Evolutionary conservation across 2,329 filamentous ascomycete genomes (phyloP).

Genomic region (Furcasterigmium furcatum): DNA sequence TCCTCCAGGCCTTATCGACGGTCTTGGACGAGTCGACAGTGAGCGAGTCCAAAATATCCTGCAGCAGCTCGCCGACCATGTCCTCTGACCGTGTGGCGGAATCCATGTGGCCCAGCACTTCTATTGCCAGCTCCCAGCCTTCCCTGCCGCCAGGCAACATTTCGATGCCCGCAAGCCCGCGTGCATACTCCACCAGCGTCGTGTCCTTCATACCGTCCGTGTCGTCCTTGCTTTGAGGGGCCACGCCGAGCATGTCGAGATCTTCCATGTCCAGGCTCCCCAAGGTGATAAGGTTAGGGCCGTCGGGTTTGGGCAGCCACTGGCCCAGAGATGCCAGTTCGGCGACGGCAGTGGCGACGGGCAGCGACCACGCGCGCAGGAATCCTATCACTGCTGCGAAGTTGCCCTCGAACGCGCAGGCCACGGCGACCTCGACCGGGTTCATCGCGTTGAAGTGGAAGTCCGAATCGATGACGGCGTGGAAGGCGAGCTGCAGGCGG

Average conservation of each 20-base stretch:
- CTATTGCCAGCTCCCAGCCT: constrained; percentile 88
- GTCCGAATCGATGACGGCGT: constrained; percentile 63
- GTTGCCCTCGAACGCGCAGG: constrained; percentile 80
- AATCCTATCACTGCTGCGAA: constrained; percentile 72
- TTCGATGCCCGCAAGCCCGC: constrained; percentile 57
- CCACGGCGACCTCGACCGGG: constrained; percentile 75
- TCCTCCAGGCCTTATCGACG: constrained; percentile 77
- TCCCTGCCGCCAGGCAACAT: constrained; percentile 50
- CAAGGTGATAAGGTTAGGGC: constrained; percentile 51
- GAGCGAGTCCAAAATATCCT: constrained; percentile 57
- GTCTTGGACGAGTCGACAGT: constrained; percentile 65
- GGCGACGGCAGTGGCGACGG: constrained; percentile 72
- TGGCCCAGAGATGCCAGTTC: constrained; percentile 81
- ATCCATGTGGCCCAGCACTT: constrained; percentile 78
- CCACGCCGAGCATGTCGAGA: constrained; percentile 75
- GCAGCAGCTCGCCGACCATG: constrained; percentile 70
- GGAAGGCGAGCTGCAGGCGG: constrained; percentile 69
- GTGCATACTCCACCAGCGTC: constrained; percentile 73
- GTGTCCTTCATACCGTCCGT: constrained; percentile 72
- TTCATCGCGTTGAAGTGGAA: constrained; percentile 76
- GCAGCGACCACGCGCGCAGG: constrained; percentile 75
- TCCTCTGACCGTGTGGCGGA: constrained; percentile 67
- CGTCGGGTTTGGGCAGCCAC: constrained; percentile 68
- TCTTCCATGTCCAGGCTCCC: constrained; percentile 78
- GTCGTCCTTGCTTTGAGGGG: constrained; percentile 53